Evolutionary conservation across 2,329 filamentous ascomycete species (phyloP).

Genomic region (Colletotrichum liaoningense): DNA sequence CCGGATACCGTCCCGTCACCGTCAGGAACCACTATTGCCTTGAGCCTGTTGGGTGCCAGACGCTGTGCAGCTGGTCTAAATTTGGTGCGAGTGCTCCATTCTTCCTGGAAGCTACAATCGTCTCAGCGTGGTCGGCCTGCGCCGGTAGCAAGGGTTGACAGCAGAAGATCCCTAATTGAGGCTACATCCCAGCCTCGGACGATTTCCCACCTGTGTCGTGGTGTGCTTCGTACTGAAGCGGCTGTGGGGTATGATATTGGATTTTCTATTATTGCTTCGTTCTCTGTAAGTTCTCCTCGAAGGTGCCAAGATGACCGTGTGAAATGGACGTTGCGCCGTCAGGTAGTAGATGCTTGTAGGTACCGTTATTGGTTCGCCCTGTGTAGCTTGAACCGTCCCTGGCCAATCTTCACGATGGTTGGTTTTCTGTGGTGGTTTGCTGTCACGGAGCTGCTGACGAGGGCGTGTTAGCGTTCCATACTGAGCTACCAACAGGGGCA

Average conservation of each 20-base stretch:
- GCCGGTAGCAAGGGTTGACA: constrained; percentile 8
- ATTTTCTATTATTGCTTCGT: not conserved
- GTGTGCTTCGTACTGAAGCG: not conserved
- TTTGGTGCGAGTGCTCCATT: not conserved
- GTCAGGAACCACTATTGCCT: not conserved
- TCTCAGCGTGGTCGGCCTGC: constrained; percentile 17
- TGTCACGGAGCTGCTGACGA: not conserved
- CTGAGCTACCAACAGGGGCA: not conserved
- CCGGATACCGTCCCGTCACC: not conserved
- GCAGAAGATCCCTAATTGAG: constrained; percentile 1
- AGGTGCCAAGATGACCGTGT: not conserved
- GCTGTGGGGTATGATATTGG: not conserved
- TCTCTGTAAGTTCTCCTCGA: not conserved
- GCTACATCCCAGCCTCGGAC: not conserved
- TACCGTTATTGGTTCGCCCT: not conserved
- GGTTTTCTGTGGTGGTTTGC: not conserved
- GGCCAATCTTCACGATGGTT: not conserved
- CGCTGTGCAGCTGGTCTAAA: constrained; percentile 2
- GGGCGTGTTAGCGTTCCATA: not conserved
- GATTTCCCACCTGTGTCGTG: not conserved
- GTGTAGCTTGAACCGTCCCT: not conserved
- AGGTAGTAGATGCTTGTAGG: not conserved
- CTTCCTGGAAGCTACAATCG: not conserved
- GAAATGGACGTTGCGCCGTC: not conserved
- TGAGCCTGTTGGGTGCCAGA: not conserved